Evolutionary conservation across 2,329 filamentous ascomycete species (phyloP).

Genomic region (Alternaria gaisen): DNA sequence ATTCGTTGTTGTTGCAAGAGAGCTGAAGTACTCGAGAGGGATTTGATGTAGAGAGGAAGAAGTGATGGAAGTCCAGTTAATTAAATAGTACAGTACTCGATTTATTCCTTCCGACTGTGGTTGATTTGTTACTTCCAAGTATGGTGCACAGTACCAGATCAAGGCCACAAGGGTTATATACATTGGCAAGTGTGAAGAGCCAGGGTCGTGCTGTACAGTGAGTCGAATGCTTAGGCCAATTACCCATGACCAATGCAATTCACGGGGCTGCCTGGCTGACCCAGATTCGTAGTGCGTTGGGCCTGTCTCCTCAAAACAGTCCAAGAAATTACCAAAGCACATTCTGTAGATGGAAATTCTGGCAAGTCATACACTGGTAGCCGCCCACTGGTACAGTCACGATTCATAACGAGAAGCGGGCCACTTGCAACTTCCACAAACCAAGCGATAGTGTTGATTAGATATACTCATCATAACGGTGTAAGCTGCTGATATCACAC

Average conservation of each 20-base stretch:
- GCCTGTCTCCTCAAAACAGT: neutral
- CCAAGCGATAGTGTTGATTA: neutral
- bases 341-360: neutral
- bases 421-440: neutral
- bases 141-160: neutral
- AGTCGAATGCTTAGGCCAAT: neutral
- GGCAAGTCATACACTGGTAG: neutral
- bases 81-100: neutral
- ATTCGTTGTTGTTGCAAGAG: neutral
- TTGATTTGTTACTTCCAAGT: neutral
- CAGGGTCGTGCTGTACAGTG: neutral
- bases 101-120: neutral
- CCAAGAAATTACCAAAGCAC: neutral
- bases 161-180: neutral
- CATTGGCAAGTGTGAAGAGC: neutral
- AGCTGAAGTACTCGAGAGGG: neutral
- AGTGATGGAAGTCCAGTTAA: neutral
- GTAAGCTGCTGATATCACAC: neutral
- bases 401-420: neutral
- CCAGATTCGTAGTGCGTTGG: neutral
- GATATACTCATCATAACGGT: neutral
- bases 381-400: neutral
- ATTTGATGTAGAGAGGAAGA: neutral
- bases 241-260: neutral
- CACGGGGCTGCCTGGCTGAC: neutral